Conservation (phyloP, 495 filamentous ascomycete genomes). For the Collariella sp. region DNA sequence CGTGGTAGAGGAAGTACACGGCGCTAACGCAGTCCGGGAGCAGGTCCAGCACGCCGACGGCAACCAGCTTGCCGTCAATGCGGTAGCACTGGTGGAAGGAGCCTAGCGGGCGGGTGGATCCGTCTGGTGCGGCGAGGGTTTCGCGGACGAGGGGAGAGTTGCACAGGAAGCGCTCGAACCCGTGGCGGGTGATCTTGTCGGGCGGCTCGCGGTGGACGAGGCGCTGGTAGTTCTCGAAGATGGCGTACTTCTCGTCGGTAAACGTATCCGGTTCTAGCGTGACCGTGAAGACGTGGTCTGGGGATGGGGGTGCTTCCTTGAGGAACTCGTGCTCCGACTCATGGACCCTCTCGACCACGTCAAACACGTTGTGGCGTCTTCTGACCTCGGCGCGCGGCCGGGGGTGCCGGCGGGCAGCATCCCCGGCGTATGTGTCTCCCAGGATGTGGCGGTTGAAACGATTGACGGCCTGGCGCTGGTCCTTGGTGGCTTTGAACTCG, state of each 20-base stretch:
- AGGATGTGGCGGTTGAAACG: slow-evolving; percentile 82
- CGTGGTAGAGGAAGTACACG: slow-evolving; percentile 91
- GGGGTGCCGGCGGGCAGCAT: slow-evolving; percentile 64
- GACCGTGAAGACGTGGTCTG: slow-evolving; percentile 70
- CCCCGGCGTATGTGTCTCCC: slow-evolving; percentile 67
- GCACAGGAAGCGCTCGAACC: slow-evolving; percentile 83
- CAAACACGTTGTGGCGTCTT: slow-evolving; percentile 62
- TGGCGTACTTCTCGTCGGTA: slow-evolving; percentile 76
- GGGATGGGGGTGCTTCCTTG: slow-evolving; percentile 49
- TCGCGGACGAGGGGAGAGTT: slow-evolving; percentile 58
- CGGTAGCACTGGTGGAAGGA: slow-evolving; percentile 96
- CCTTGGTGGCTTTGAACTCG: slow-evolving; percentile 60
- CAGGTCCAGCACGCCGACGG: slow-evolving; percentile 81
- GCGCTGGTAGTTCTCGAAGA: slow-evolving; percentile 83
- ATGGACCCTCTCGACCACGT: slow-evolving; percentile 64
- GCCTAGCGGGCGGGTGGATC: slow-evolving; percentile 55
- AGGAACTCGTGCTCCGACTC: slow-evolving; percentile 50
- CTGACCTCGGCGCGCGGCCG: slow-evolving; percentile 72
- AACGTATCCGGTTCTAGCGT: slow-evolving; percentile 70
- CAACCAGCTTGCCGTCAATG: slow-evolving; percentile 79
- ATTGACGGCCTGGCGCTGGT: slow-evolving; percentile 82
- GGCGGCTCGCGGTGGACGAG: slow-evolving; percentile 67
- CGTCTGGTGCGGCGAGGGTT: slow-evolving; percentile 35
- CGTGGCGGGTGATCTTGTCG: slow-evolving; percentile 53
- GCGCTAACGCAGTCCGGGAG: slow-evolving; percentile 82